Base-by-base conservation (phyloP, 2,329 filamentous ascomycete species). In the Pseudocercospora eumusae region DNA sequence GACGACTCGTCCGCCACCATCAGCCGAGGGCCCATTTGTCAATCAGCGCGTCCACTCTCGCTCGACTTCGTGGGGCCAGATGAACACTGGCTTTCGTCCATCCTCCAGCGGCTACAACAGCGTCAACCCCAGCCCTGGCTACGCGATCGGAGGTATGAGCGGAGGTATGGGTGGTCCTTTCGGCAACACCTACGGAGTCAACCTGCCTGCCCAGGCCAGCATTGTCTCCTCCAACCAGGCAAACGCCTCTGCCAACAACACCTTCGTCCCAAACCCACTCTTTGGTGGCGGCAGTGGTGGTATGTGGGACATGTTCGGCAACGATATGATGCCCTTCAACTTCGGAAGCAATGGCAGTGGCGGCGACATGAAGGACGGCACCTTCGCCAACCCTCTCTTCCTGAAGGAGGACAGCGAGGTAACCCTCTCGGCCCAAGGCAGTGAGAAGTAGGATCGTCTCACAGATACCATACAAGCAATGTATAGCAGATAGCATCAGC, bases 381-480 rank as follows among this genome's bases (percentile, higher is more conserved):
- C 59, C 25, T 40, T 67, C 23, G 49, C 60, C 31, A 74, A 73
- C 33, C 70, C 72, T 13, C 63, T 73, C 21, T 74, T 75, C 64
- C 56, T 73, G 50, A 57, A 66, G 62, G 68, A 67, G 9, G 72
- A 72, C 45, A 69, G 71, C 13, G 71, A 74, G 58, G 71, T 64
- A 13, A 75, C 73, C 21, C 67, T 75, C 55, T 75, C 73, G 9
- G 68, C 69, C 18, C 57, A 57, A 54, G 49, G 70, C 61, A 68
- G 67, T 66, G 58, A 65, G 52, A 54, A 54, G 52, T 54, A 54
- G 52, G 21, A 36, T 31, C 47, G 18, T 28, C 52, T 54, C 52
- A 40, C 52, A 54, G 18, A 40, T 31, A 54, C 11, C 23, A 54
- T 25, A 40, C 36, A 40, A 54, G 15, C 52, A 54, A 10, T 18